Base-by-base conservation (phyloP, 208 protist genomes). In the Leptomonas seymouri region DNA sequence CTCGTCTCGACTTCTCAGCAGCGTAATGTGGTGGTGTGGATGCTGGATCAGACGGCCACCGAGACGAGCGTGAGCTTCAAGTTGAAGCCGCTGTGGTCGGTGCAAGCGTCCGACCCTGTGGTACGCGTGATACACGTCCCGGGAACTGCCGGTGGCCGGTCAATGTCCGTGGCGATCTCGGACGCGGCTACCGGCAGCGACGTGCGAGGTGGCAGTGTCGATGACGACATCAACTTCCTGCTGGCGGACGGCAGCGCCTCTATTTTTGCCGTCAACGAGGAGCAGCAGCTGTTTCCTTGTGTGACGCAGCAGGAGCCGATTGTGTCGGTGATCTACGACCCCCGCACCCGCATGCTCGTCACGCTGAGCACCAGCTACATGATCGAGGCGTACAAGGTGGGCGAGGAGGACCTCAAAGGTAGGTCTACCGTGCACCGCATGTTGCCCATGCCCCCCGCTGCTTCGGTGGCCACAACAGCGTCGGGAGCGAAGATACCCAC, bases 161-260 rank as follows among this genome's bases (percentile, higher is more conserved):
- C 56, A 8, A n/a, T 71, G n/a, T 53, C 53, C 25, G 54, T 12
- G 15, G 63, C 48, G 11, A 45, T 45, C 15, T n/a, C 39, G 28
- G 30, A 28, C 15, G 18, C n/a, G n/a, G n/a, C n/a, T 18, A 42
- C 42, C 54, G 66, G 27, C 34, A 28, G 18, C 21, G 57, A 21
- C 39, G 30, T 34, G 1, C 58, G 55, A 41, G 56, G 57, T 36
- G 68, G 60, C 14, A 39, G 34, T 39, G 65, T 59, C 45, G 80
- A 88, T 21, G 84, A 91, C 54, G 91, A 96, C n/a, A 82, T 86
- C 34, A 62, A 68, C 16, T 96, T 96, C 71, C 54, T 96, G 55
- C 78, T 96, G 16, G 48, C 76, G 16, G 80, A 85, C 53, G 78
- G 67, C 34, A 74, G 74, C 54, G 71, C 70, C 50, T 62, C 56